These are phyloP conservation scores for Ascochyta fabae DNA, from an alignment of 2,329 filamentous ascomycete species.

Conservation along the genomic window DNA sequence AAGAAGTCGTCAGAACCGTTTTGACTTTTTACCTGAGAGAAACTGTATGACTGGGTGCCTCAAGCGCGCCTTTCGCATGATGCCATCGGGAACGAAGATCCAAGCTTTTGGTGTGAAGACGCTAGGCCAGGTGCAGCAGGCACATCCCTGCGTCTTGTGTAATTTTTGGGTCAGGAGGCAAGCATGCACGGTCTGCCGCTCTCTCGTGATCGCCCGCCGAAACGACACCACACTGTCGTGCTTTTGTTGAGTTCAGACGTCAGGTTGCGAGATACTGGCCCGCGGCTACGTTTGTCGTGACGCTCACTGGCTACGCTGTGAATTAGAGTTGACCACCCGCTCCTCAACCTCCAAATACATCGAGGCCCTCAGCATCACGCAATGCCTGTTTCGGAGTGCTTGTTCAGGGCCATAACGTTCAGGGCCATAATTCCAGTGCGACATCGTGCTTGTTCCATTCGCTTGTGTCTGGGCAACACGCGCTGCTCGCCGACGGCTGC, in stretches of 20 bases:
- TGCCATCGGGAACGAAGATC: conserved; percentile 33
- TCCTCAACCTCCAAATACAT: background rate
- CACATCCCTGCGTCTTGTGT: conserved; percentile 29
- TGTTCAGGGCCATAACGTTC: background rate
- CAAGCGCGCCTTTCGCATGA: conserved; percentile 28
- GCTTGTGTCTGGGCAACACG: conserved; percentile 1
- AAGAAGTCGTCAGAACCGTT: conserved; percentile 23
- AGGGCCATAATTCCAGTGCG: conserved; percentile 3
- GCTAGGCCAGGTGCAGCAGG: conserved; percentile 29
- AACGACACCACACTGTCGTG: conserved; percentile 16
- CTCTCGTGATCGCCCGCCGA: conserved; percentile 38
- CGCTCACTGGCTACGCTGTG: conserved; percentile 5
- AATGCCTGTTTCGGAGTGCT: conserved; percentile 6
- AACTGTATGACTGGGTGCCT: conserved; percentile 40
- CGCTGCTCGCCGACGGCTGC: conserved; percentile 28
- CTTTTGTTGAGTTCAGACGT: conserved; percentile 17
- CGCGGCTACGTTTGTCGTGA: conserved; percentile 1
- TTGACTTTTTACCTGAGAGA: conserved; percentile 40
- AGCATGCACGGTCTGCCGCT: conserved; percentile 36
- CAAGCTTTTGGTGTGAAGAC: conserved; percentile 33
- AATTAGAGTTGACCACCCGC: conserved; percentile 14
- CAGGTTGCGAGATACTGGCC: conserved; percentile 15
- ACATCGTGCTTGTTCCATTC: conserved; percentile 2
- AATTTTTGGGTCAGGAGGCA: conserved; percentile 46
- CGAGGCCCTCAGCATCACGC: conserved; percentile 1